Evolutionary conservation across 495 filamentous ascomycete species (phyloP).

Genomic region (Penicillium arizonense): DNA sequence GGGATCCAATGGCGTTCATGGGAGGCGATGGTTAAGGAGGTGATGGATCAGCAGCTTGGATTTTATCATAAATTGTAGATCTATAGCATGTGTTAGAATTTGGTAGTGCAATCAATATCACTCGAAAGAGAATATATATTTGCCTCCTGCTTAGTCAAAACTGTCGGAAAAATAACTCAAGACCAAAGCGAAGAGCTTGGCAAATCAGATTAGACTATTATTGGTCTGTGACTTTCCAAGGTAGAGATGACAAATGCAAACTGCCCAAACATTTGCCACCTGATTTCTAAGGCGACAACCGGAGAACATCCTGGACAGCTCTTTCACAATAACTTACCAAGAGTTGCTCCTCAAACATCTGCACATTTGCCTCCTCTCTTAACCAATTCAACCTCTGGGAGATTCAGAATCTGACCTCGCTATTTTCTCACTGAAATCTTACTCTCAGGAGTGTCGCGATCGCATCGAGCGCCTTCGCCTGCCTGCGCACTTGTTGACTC

Average conservation of each 20-base stretch:
- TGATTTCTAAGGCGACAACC: slow-evolving; percentile 14
- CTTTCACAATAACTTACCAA: neutral
- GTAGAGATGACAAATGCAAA: slow-evolving; percentile 1
- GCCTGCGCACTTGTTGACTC: too few species aligned
- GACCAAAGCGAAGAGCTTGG: too few species aligned
- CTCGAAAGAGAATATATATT: too few species aligned
- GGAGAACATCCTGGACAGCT: slow-evolving; percentile 3
- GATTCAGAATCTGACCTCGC: neutral
- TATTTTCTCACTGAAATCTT: neutral
- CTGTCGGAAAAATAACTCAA: too few species aligned
- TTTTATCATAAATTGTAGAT: slow-evolving; percentile 1
- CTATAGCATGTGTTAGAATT: neutral
- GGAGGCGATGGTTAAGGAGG: slow-evolving; percentile 31
- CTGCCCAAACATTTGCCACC: slow-evolving; percentile 7
- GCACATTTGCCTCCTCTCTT: too few species aligned
- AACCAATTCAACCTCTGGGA: neutral
- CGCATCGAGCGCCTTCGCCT: too few species aligned
- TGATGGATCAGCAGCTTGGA: slow-evolving; percentile 38
- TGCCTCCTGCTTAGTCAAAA: too few species aligned
- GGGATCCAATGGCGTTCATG: slow-evolving; percentile 33
- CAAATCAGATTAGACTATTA: too few species aligned
- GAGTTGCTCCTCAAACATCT: neutral
- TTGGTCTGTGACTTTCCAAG: too few species aligned
- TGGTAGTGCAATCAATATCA: too few species aligned
- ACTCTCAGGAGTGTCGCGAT: neutral